Evolutionary conservation across 495 filamentous ascomycete genomes (phyloP).

Genomic region (Neurospora terricola): DNA sequence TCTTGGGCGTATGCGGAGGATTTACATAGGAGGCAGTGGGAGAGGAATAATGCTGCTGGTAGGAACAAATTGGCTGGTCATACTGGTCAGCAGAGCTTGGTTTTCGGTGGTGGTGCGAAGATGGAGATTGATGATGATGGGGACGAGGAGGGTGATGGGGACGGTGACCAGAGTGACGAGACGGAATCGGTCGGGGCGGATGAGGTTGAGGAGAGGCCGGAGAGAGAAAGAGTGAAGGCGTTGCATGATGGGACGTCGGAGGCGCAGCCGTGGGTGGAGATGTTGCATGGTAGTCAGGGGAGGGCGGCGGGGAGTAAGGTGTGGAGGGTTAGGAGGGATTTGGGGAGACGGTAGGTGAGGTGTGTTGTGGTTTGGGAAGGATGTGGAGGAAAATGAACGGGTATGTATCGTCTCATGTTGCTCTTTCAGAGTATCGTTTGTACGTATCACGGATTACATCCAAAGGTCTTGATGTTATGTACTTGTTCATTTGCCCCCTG

Average conservation of each 20-base stretch:
- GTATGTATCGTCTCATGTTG: not conserved
- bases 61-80: not conserved
- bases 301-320: slow-evolving; percentile 39
- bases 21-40: slow-evolving; percentile 18
- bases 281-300: slow-evolving; percentile 36
- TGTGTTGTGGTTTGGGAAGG: not conserved
- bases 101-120: not conserved
- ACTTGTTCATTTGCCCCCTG: not conserved
- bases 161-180: slow-evolving; percentile 11
- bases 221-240: slow-evolving; percentile 1
- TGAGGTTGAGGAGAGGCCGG: slow-evolving; percentile 5
- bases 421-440: not conserved
- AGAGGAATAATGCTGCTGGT: not conserved
- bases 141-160: slow-evolving; percentile 1
- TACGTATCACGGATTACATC: not conserved
- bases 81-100: not conserved
- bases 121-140: not conserved
- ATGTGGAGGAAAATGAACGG: not conserved
- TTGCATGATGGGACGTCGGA: slow-evolving; percentile 9
- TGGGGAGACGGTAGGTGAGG: slow-evolving; percentile 21
- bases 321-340: slow-evolving; percentile 46
- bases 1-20: slow-evolving; percentile 50
- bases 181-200: slow-evolving; percentile 6
- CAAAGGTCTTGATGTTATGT: not conserved
- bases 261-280: slow-evolving; percentile 41